Conservation (phyloP, 225 moss, liverwort and hornwort genomes). For the Marchantia polymorpha region DNA sequence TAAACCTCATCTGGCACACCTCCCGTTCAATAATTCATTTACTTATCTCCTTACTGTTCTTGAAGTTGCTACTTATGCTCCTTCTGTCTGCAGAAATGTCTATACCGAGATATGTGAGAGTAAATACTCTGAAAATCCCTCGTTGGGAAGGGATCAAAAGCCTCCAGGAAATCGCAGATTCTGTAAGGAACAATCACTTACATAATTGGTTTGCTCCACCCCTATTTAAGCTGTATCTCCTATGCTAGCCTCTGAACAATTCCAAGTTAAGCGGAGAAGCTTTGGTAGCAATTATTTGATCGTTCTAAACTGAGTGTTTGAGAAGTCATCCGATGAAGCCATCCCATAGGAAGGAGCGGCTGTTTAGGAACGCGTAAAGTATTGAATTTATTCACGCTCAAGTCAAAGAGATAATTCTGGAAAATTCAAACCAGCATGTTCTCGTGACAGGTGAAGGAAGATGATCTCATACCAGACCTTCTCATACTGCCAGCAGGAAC, state of each 20-base stretch:
- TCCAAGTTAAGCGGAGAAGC: not conserved
- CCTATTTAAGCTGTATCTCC: not conserved
- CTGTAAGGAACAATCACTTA: conserved; percentile 42
- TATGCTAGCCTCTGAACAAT: not conserved
- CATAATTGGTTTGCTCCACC: not conserved
- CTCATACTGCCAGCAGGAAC: conserved; percentile 82
- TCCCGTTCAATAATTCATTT: not conserved
- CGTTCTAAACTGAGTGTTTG: too few relatives aligned
- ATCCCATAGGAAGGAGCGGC: not conserved
- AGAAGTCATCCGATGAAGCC: not conserved
- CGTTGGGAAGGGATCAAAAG: conserved; percentile 53
- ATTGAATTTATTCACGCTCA: not conserved
- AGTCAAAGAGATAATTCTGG: not conserved
- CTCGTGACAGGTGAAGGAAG: conserved; percentile 66
- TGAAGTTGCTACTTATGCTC: not conserved
- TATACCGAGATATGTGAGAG: conserved; percentile 83
- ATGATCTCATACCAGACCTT: conserved; percentile 73
- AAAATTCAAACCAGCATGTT: not conserved
- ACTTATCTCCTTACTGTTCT: not conserved
- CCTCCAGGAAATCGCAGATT: conserved; percentile 56
- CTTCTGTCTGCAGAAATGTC: conserved; percentile 47
- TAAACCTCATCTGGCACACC: too few relatives aligned
- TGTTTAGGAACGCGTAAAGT: not conserved
- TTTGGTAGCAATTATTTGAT: not conserved
- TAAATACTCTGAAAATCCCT: conserved; percentile 81